Percentiles rank a stretch among this genome's conserved stretches.
Evolutionary conservation across 208 protist species (phyloP).

Genomic region (Trypanosoma caninum): DNA sequence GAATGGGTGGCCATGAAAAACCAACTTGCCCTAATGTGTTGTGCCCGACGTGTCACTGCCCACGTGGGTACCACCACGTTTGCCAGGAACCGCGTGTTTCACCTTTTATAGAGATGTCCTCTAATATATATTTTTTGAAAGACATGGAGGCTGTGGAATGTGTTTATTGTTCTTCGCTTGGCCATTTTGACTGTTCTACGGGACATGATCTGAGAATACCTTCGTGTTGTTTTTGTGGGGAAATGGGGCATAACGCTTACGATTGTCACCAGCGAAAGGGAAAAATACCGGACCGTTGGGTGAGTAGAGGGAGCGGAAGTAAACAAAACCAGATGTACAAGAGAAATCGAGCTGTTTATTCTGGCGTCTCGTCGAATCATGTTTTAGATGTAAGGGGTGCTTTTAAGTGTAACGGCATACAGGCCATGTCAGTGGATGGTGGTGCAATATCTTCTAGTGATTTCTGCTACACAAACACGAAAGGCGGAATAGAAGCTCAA

Average conservation of each 20-base stretch:
- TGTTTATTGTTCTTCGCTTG: slow-evolving; percentile 45
- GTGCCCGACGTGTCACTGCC: slow-evolving; percentile 63
- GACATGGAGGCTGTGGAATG: slow-evolving; percentile 58
- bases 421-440: background rate
- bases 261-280: slow-evolving; percentile 49
- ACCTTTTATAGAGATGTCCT: slow-evolving; percentile 45
- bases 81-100: slow-evolving; percentile 29
- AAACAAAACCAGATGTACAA: background rate
- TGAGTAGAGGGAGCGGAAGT: slow-evolving; percentile 16
- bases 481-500: background rate
- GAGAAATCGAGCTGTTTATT: background rate
- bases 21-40: slow-evolving; percentile 72
- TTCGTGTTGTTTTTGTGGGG: slow-evolving; percentile 67
- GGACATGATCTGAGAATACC: background rate
- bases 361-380: background rate
- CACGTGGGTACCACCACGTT: slow-evolving; percentile 32
- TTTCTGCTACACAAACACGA: background rate
- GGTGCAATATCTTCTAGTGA: background rate
- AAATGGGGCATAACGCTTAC: slow-evolving; percentile 58
- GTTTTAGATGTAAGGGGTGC: background rate
- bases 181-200: slow-evolving; percentile 66
- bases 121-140: slow-evolving; percentile 16
- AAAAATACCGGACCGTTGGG: slow-evolving; percentile 45
- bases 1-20: slow-evolving; percentile 77
- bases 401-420: background rate